Base-by-base conservation (phyloP, 164 flowering plant genomes). In the Vitis rotundifolia region DNA sequence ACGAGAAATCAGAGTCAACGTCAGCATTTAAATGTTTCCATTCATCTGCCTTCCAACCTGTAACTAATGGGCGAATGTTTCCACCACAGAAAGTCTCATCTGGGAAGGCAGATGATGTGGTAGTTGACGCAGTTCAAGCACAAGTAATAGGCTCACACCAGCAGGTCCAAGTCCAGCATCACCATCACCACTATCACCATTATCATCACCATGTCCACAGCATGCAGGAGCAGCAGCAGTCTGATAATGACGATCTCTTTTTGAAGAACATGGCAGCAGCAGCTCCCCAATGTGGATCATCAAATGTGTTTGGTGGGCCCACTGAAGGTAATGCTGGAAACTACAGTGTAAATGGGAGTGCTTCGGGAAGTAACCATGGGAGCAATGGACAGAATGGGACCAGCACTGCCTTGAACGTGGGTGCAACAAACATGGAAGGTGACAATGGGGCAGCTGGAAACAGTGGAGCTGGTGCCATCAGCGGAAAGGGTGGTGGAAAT, bases 291-390 rank as follows among this genome's bases (percentile, higher is more conserved):
- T 81, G 87, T 75, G 85, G 87, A 19, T 86, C 92, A 59, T 87
- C 88, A 28, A 87, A 89, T 75, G 71, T 73, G 55, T 60, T 80
- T 68, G 86, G 71, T 61, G 83, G 77, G 8, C 76, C 81, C 6
- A 15, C 51, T 47, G 88, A 86, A 61, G 81, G 75, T 55, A 81
- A 77, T 72, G 73, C 79, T 70, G 83, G 80, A 22, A 82, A 86
- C 69, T 77, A 72, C 68, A 87, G 88, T 71, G 48, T 86, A 66
- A 84, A 86, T 76, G 91, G 93, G 31, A 93, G 93, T 71, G 82
- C 62, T 68, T 86, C 94, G 7, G 91, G 92, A 9, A 92, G 95
- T 74, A 87, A 86, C 67, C 80, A 83, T 71, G 93, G 91, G 28
- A 91, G 93, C 83, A 89, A 87, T 76, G 86, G 77, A 55, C 89